phyloP scores from a whole-genome alignment of 2,329 filamentous ascomycete species.

The Penicillium brevicompactum region DNA sequence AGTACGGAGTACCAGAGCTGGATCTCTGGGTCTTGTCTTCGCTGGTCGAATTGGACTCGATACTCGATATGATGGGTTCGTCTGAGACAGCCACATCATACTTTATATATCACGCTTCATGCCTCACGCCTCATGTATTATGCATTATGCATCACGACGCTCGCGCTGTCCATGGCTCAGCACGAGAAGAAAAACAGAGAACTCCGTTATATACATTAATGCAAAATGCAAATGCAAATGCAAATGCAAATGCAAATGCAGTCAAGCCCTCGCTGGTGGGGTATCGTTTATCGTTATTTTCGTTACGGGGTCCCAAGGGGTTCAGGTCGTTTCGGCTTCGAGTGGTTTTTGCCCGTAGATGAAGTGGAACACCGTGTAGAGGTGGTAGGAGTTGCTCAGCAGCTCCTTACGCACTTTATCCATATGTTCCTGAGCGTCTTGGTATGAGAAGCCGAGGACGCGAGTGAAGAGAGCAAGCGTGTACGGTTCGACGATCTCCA shows the following conservation, averaged over 20 bases:
- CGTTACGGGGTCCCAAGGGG: background rate
- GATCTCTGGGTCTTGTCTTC: background rate
- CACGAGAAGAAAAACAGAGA: too few relatives aligned
- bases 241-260: conserved; percentile 6
- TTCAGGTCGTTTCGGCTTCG: conserved; percentile 8
- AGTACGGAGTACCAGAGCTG: background rate
- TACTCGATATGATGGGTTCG: background rate
- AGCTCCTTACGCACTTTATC: conserved; percentile 32
- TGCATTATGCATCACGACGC: background rate
- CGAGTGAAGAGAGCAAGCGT: conserved; percentile 42
- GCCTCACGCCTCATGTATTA: background rate
- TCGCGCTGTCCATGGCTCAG: conserved; percentile 3
- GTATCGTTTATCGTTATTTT: conserved; percentile 3
- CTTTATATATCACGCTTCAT: too few relatives aligned
- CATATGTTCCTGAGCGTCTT: conserved; percentile 34
- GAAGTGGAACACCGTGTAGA: conserved; percentile 35
- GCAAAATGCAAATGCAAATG: background rate
- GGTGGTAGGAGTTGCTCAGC: conserved; percentile 26
- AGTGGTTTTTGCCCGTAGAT: conserved; percentile 36
- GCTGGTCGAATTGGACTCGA: background rate
- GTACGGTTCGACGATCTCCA: conserved; percentile 41
- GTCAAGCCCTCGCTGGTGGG: conserved; percentile 11
- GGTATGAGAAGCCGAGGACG: conserved; percentile 35
- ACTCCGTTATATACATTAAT: conserved; percentile 15
- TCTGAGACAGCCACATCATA: background rate